Evolutionary conservation across 2,329 filamentous ascomycete species (phyloP).

Genomic region (Ophiocordyceps unilateralis): DNA sequence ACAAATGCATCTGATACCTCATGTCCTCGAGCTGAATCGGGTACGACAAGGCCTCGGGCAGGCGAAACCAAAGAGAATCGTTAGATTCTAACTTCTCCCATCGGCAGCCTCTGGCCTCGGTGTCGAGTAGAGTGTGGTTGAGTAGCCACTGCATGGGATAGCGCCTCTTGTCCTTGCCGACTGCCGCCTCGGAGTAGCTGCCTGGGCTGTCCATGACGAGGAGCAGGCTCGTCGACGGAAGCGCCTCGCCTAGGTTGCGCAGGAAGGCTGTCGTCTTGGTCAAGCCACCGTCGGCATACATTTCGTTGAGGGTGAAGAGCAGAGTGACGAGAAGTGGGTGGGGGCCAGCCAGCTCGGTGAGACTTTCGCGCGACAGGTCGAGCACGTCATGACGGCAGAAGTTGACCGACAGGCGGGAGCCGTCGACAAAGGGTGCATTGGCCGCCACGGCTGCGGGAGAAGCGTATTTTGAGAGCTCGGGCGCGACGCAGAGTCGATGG

Average conservation of each 20-base stretch:
- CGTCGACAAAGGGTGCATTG: conserved; percentile 25
- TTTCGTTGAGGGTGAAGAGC: conserved; percentile 89
- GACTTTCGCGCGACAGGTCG: conserved; percentile 14
- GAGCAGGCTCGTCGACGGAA: conserved; percentile 46
- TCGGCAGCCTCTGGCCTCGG: conserved; percentile 16
- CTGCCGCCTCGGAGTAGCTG: conserved; percentile 68
- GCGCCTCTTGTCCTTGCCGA: conserved; percentile 44
- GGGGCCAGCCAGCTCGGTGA: conserved; percentile 15
- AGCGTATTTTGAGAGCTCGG: conserved; percentile 33
- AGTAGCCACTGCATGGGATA: conserved; percentile 94
- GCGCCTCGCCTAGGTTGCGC: conserved; percentile 42
- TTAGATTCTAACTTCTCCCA: conserved; percentile 66
- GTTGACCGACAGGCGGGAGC: conserved; percentile 17
- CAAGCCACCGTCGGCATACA: conserved; percentile 62
- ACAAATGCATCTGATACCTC: conserved; percentile 85
- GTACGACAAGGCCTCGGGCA: conserved; percentile 52
- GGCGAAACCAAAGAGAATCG: conserved; percentile 73
- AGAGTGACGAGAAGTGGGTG: conserved; percentile 51
- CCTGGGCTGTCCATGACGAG: conserved; percentile 87
- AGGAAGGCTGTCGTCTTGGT: conserved; percentile 63
- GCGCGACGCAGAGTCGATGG: conserved; percentile 33
- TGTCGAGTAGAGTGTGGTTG: conserved; percentile 55
- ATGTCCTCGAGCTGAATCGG: conserved; percentile 83
- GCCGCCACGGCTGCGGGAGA: conserved; percentile 26
- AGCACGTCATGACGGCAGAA: conserved; percentile 35